A percentile compares a stretch with the other conserved stretches of the same genome.
Evolutionary conservation across 2,329 filamentous ascomycete genomes (phyloP).

Genomic region (Drechslerella coelobrocha): DNA sequence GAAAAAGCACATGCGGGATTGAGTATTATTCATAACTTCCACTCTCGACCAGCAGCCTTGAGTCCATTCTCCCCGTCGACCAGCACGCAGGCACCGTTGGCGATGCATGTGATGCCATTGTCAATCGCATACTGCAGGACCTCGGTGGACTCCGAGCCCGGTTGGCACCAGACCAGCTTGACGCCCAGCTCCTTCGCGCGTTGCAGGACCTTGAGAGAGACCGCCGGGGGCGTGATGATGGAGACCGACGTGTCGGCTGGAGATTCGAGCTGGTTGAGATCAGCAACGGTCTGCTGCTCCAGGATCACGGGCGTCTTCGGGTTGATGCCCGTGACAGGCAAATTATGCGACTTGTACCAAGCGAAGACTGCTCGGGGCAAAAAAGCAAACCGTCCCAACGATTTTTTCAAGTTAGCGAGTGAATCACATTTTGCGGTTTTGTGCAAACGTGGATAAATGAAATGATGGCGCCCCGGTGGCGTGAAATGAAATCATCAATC

Average conservation of each 20-base stretch:
- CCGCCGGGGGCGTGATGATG: slow-evolving; percentile 82
- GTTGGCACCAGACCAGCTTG: slow-evolving; percentile 84
- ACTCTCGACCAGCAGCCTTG: slow-evolving; percentile 64
- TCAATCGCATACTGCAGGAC: slow-evolving; percentile 73
- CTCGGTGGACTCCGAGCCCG: slow-evolving; percentile 81
- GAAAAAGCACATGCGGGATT: neutral
- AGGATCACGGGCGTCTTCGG: slow-evolving; percentile 64
- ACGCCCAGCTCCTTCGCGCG: slow-evolving; percentile 79
- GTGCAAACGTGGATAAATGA: slow-evolving; percentile 5
- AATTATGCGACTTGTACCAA: slow-evolving; percentile 81
- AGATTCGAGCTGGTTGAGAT: slow-evolving; percentile 59
- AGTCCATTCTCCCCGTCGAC: slow-evolving; percentile 77
- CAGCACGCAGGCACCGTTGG: slow-evolving; percentile 86
- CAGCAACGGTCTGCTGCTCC: slow-evolving; percentile 64
- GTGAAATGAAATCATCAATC: neutral
- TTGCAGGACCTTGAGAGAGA: slow-evolving; percentile 75
- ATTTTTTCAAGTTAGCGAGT: neutral
- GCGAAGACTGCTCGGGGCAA: slow-evolving; percentile 70
- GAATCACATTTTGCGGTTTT: slow-evolving; percentile 12
- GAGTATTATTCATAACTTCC: slow-evolving; percentile 57
- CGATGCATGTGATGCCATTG: slow-evolving; percentile 61
- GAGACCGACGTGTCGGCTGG: slow-evolving; percentile 73
- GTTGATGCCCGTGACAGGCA: slow-evolving; percentile 84
- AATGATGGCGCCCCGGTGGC: neutral
- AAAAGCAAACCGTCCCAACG: slow-evolving; percentile 25